A percentile compares a stretch with the other conserved stretches of the same genome.
Conservation (phyloP, 345 rosid genomes). For the Salix udensis region DNA sequence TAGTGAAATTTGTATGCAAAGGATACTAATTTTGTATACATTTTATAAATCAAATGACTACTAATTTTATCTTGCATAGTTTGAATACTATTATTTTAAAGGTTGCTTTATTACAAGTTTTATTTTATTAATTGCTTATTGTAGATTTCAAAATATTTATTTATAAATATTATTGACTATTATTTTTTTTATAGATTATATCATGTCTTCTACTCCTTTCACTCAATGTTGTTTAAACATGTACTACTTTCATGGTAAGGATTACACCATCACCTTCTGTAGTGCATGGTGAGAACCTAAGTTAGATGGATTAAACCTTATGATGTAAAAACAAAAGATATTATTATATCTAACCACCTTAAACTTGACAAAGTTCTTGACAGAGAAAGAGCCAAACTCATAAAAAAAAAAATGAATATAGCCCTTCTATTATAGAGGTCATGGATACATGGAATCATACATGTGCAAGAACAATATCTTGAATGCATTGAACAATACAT, state of each 20-base stretch:
- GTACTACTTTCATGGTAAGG: not conserved
- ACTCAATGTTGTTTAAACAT: too few species aligned
- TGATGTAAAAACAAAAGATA: not conserved
- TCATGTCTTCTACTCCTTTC: not conserved
- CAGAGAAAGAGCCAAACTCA: too few species aligned
- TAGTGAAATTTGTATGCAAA: too few species aligned
- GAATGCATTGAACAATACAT: too few species aligned
- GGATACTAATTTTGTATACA: too few species aligned
- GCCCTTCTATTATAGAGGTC: too few species aligned
- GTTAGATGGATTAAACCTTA: not conserved
- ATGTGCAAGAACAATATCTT: not conserved
- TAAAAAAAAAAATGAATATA: too few species aligned
- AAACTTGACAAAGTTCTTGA: not conserved
- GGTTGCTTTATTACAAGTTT: not conserved
- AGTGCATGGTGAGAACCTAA: not conserved
- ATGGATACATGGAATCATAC: not conserved
- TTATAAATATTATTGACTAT: not conserved
- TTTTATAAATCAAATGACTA: too few species aligned
- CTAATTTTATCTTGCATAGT: too few species aligned
- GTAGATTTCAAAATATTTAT: not conserved
- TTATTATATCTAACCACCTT: too few species aligned
- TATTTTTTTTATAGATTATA: not conserved
- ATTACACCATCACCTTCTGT: rapidly evolving
- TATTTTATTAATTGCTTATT: not conserved
- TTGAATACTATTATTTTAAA: too few species aligned